phyloP scores from a whole-genome alignment of 169 alveolate genomes.

The Haemoproteus tartakovskyi region DNA sequence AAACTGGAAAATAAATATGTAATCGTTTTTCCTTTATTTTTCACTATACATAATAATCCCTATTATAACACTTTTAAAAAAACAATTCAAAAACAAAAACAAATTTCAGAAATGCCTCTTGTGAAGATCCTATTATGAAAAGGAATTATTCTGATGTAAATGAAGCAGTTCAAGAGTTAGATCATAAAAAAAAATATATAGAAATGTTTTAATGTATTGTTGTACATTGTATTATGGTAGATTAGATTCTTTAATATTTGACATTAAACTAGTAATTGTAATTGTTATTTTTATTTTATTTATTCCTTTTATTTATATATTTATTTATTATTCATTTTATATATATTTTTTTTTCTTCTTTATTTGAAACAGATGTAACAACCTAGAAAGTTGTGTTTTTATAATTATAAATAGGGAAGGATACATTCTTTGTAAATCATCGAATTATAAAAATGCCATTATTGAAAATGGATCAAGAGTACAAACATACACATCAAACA shows the following conservation, averaged over 20 bases:
- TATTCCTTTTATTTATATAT: not conserved
- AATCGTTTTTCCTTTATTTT: not conserved
- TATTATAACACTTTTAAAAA: too few relatives aligned
- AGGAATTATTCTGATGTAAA: conserved; percentile 35
- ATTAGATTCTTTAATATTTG: too few relatives aligned
- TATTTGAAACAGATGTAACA: conserved; percentile 40
- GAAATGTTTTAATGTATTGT: too few relatives aligned
- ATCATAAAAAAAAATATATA: too few relatives aligned
- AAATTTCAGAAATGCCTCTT: conserved; percentile 23
- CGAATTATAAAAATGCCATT: conserved; percentile 36
- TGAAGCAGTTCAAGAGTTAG: conserved; percentile 52
- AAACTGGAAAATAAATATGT: too few relatives aligned
- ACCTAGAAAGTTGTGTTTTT: conserved; percentile 38
- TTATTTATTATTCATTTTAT: not conserved
- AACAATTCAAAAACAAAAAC: too few relatives aligned
- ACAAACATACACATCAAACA: too few relatives aligned
- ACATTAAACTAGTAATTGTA: not conserved
- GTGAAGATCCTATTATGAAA: conserved; percentile 47
- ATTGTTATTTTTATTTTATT: too few relatives aligned
- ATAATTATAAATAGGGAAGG: conserved; percentile 45
- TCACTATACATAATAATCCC: not conserved
- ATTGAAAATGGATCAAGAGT: conserved; percentile 29
- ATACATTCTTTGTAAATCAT: conserved; percentile 51
- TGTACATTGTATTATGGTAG: too few relatives aligned
- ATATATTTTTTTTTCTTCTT: not conserved